Evolutionary conservation across 2,329 filamentous ascomycete genomes (phyloP), one percentile per base, ranked within the genome.

Genomic region (Scleromitrula shiraiana): DNA sequence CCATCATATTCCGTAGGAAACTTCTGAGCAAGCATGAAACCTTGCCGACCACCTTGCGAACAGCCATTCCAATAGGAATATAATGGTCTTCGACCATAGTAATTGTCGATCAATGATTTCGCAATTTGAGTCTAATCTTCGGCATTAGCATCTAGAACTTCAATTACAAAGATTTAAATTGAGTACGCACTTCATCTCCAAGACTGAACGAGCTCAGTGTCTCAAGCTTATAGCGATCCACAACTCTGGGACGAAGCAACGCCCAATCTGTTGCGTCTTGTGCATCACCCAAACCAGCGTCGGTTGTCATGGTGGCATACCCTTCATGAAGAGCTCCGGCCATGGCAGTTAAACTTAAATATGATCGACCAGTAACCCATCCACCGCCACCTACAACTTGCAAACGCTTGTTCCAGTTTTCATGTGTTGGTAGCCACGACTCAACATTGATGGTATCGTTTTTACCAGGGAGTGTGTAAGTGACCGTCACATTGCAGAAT

Each of bases 61-160:
- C 67, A 68, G 7, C 67, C 66, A 42, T 53, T 58, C 54, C 56
- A 69, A 47, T 69, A 69, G 1, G 63, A 68, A 47, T 62, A 67
- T 5, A 58, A 52, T 0, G 63, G 60, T 15, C 54, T 43, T 19
- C 51, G 51, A 7, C 61, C 59, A 52, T 66, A 70, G 47, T 60
- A 69, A 9, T 56, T 55, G 20, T 62, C 50, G 3, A 59, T 62
- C 17, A 63, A 51, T 10, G 37, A 50, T 49, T 70, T 69, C 9
- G 61, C 65, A 14, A 69, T 54, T n/a, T n/a, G n/a, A n/a, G n/a
- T n/a, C n/a, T n/a, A n/a, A n/a, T n/a, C n/a, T n/a, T n/a, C n/a
- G n/a, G n/a, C n/a, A n/a, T n/a, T n/a, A n/a, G n/a, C n/a, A n/a
- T n/a, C n/a, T n/a, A n/a, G n/a, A n/a, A n/a, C n/a, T n/a, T n/a